Percentiles rank a stretch among this genome's conserved stretches.
Conservation (phyloP, 2,329 filamentous ascomycete species). For the Phialophora expanda region DNA sequence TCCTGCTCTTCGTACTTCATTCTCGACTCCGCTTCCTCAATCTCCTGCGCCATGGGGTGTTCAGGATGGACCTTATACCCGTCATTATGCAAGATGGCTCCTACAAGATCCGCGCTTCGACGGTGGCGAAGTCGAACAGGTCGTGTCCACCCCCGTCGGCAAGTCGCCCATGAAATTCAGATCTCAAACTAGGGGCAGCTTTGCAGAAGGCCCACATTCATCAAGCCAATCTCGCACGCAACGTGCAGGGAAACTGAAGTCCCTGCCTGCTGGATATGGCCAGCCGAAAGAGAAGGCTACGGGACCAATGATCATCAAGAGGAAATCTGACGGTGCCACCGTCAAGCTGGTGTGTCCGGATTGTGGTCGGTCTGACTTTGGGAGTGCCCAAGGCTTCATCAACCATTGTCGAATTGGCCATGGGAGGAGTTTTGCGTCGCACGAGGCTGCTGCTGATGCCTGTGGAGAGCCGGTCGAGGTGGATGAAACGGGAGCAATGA, state of each 20-base stretch:
- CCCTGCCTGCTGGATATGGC: slow-evolving; percentile 72
- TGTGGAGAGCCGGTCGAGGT: slow-evolving; percentile 83
- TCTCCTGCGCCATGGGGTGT: slow-evolving; percentile 91
- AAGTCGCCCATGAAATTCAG: slow-evolving; percentile 69
- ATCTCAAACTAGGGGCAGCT: slow-evolving; percentile 73
- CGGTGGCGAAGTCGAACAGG: slow-evolving; percentile 55
- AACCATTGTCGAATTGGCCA: slow-evolving; percentile 98
- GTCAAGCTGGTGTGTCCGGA: slow-evolving; percentile 91
- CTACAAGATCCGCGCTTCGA: slow-evolving; percentile 88
- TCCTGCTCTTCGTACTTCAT: slow-evolving; percentile 54
- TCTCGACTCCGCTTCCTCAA: slow-evolving; percentile 55
- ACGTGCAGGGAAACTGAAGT: slow-evolving; percentile 66
- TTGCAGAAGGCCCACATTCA: slow-evolving; percentile 59
- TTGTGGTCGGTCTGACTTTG: slow-evolving; percentile 89
- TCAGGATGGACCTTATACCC: slow-evolving; percentile 86
- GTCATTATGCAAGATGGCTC: slow-evolving; percentile 95
- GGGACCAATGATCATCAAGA: slow-evolving; percentile 81
- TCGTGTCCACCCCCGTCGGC: slow-evolving; percentile 35
- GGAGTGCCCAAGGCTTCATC: slow-evolving; percentile 97
- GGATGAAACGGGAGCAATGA: slow-evolving; percentile 60
- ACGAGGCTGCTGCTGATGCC: slow-evolving; percentile 88
- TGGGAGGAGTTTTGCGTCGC: slow-evolving; percentile 89
- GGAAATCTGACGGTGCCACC: slow-evolving; percentile 77
- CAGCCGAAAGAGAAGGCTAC: slow-evolving; percentile 75
- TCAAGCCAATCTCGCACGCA: slow-evolving; percentile 64